Percentiles rank a stretch among this genome's conserved stretches.
Evolutionary conservation across 345 rosid genomes (phyloP).

Genomic region (Mangifera indica): DNA sequence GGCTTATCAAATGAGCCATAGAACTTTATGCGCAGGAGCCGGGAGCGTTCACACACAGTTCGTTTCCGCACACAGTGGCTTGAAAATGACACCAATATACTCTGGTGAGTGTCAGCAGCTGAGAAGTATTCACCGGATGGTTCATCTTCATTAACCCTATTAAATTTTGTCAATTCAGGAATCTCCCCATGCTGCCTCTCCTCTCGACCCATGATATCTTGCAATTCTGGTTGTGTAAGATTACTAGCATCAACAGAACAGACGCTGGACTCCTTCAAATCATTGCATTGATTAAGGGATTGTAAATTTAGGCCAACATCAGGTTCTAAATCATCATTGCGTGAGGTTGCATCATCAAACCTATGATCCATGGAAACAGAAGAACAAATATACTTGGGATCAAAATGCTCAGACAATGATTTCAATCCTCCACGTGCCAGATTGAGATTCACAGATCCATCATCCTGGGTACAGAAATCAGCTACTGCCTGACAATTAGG

Average conservation of each 20-base stretch:
- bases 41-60: slow-evolving; percentile 89
- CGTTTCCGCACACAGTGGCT: slow-evolving; percentile 78
- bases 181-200: slow-evolving; percentile 35
- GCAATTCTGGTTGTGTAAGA: slow-evolving; percentile 34
- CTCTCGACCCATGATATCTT: slow-evolving; percentile 36
- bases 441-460: slow-evolving; percentile 24
- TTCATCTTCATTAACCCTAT: slow-evolving; percentile 49
- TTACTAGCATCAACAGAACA: slow-evolving; percentile 26
- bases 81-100: slow-evolving; percentile 88
- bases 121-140: slow-evolving; percentile 70
- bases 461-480: slow-evolving; percentile 36
- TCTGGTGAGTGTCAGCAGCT: slow-evolving; percentile 80
- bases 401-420: slow-evolving; percentile 37
- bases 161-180: slow-evolving; percentile 40
- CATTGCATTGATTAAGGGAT: slow-evolving; percentile 31
- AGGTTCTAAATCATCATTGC: slow-evolving; percentile 31
- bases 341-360: slow-evolving; percentile 30
- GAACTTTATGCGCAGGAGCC: slow-evolving; percentile 85
- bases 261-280: slow-evolving; percentile 18
- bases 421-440: slow-evolving; percentile 40
- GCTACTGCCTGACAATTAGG: slow-evolving; percentile 26
- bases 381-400: slow-evolving; percentile 31
- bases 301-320: slow-evolving; percentile 29
- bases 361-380: slow-evolving; percentile 26
- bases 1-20: slow-evolving; percentile 97